Percentiles rank a stretch among this genome's conserved stretches.
Evolutionary conservation across 768 basidiomycete genomes (phyloP).

Genomic region (Podaxis pistillaris): DNA sequence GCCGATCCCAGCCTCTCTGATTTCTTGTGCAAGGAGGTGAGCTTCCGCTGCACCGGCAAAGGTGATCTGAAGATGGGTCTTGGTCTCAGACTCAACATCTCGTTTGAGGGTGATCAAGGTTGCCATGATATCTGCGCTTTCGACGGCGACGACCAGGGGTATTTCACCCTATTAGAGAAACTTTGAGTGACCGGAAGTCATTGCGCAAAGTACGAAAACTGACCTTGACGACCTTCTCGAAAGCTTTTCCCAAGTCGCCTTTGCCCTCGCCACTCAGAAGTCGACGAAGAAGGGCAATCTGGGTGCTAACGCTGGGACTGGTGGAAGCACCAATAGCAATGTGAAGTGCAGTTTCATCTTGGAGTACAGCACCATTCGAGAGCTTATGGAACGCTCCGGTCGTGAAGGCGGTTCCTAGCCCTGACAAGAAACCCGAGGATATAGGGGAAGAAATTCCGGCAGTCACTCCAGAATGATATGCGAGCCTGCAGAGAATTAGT

Average conservation of each 20-base stretch:
- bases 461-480: slow-evolving; percentile 65
- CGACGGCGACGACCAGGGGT: slow-evolving; percentile 58
- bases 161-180: slow-evolving; percentile 41
- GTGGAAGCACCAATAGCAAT: slow-evolving; percentile 45
- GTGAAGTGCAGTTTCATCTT: slow-evolving; percentile 61
- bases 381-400: slow-evolving; percentile 56
- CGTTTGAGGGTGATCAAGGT: slow-evolving; percentile 61
- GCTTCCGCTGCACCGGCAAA: slow-evolving; percentile 64
- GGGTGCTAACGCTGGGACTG: slow-evolving; percentile 59
- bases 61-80: slow-evolving; percentile 43
- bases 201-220: slow-evolving; percentile 5
- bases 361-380: slow-evolving; percentile 53
- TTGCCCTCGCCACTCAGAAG: slow-evolving; percentile 42
- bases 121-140: slow-evolving; percentile 72
- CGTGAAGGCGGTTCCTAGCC: slow-evolving; percentile 58
- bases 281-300: slow-evolving; percentile 58
- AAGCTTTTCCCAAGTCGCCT: slow-evolving; percentile 38
- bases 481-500: slow-evolving; percentile 39
- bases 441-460: slow-evolving; percentile 56
- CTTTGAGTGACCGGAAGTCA: neutral
- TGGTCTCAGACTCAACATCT: slow-evolving; percentile 49
- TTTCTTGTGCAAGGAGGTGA: slow-evolving; percentile 68
- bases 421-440: slow-evolving; percentile 48
- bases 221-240: slow-evolving; percentile 48
- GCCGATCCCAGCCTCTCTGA: slow-evolving; percentile 66